Evolutionary conservation across 2,329 filamentous ascomycete species (phyloP), one percentile per base, ranked within the genome.

Genomic region (Thielaviopsis ethacetica): DNA sequence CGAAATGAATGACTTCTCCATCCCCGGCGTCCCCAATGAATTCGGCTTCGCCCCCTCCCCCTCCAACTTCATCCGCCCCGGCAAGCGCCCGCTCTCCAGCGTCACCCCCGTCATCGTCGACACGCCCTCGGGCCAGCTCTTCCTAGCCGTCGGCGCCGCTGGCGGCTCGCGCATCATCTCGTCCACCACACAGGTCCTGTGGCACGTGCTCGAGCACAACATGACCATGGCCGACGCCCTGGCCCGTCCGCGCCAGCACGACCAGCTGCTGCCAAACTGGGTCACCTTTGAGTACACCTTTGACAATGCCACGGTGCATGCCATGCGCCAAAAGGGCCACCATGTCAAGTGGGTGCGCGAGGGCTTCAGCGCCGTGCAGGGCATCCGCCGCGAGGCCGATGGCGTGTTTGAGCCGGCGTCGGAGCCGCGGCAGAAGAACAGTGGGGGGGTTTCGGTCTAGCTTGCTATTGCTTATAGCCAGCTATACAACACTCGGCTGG

Each of bases 91-190:
- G 0, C 74, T 96, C 3, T 91, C 85, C 1, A 91, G 86, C 62
- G 90, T 93, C 64, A 83, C 85, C 0, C 89, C 91, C 3, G 75
- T 88, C 59, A 91, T 94, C 56, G 80, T 84, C 63, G 81, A 85
- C 59, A 73, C 78, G 61, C 72, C 78, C 2, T 78, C 85, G 65
- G 79, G 81, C 19, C 13, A n/a, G 12, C 75, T 94, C 1, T 85
- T 84, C 67, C 80, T 86, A 59, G 74, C 82, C 58, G 78, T 87
- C 7, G 88, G 88, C 49, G 84, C 88, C 0, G 88, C 89, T 0
- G 90, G 90, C 34, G 90, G 89, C 2, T 87, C 82, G 21, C 79
- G 87, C 27, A 95, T 95, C 72, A 88, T 91, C 67, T 91, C 88
- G 0, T 73, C 86, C 2, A 91, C 86, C 0, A 76, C 88, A 7